Evolutionary conservation across 805 yeast genomes (phyloP), one percentile per base, ranked within the genome.

Genomic region (Ogataea corticis): DNA sequence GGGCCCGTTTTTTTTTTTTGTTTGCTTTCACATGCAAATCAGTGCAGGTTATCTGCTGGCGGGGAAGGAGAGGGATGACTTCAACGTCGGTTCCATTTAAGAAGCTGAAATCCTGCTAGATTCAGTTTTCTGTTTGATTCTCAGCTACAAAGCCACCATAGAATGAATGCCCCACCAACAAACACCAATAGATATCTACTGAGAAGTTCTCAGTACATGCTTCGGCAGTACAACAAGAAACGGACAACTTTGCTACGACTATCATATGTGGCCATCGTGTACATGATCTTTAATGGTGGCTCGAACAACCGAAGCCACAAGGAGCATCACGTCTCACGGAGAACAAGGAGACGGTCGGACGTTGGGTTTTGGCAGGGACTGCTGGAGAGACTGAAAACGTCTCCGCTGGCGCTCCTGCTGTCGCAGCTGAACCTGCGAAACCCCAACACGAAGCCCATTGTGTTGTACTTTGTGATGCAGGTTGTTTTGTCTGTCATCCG

Each of bases 401-500:
- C 61, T 2, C 56, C 62, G 4, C 41, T 58, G 27, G 46, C 55
- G 7, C 27, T 46, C 11, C 29, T 56, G 13, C 9, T 57, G 27
- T 35, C 49, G 7, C 55, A 52, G 29, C 38, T 61, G 2, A 44
- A 54, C 37, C 39, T 42, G 11, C 46, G 35, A 19, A 44, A 49
- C 13, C 45, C 41, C 13, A 40, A 37, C 16, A 31, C 57, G 2
- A 49, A 46, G 12, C 41, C 46, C 5, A 46, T 61, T 1, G 3
- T 54, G 6, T 35, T 33, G 5, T 55, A 57, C 34, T 69, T 87
- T 30, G 48, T 62, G 0, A 53, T 76, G 0, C 92, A 88, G 63
- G 66, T 88, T 5, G 59, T 71, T 0, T 69, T 88, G 19, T 70
- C 91, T 36, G 73, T 86, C 3, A 52, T 76, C 4, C 75, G 96